Evolutionary conservation across 1,139 yeast species (phyloP).

Genomic region (Wickerhamomyces sp.): DNA sequence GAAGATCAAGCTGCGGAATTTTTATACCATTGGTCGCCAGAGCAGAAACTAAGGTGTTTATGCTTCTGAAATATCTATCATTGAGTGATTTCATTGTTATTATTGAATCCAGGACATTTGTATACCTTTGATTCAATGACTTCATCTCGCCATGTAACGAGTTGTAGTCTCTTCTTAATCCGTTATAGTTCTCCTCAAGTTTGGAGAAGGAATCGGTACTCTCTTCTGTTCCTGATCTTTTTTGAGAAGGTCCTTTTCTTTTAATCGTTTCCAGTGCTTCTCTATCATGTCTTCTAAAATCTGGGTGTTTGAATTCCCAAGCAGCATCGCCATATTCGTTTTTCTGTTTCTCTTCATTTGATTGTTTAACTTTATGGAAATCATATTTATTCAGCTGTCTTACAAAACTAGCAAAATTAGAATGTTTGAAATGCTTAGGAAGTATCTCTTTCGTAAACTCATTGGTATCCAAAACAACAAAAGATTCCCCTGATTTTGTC

Average conservation of each 20-base stretch:
- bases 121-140: conserved; percentile 51
- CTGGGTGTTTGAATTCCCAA: conserved; percentile 95
- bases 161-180: conserved; percentile 39
- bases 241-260: conserved; percentile 69
- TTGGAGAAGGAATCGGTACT: conserved; percentile 24
- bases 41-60: conserved; percentile 44
- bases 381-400: conserved; percentile 94
- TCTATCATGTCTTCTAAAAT: conserved; percentile 67
- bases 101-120: conserved; percentile 58
- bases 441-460: conserved; percentile 82
- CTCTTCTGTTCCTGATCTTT: conserved; percentile 29
- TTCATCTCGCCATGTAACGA: conserved; percentile 40
- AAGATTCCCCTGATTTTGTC: conserved; percentile 79
- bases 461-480: conserved; percentile 84
- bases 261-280: conserved; percentile 74
- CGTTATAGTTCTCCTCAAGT: conserved; percentile 42
- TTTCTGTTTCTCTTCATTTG: conserved; percentile 44
- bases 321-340: conserved; percentile 72
- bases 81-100: conserved; percentile 51
- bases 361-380: conserved; percentile 76
- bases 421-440: conserved; percentile 90
- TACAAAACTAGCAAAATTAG: conserved; percentile 91
- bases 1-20: conserved; percentile 59
- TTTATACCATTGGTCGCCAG: conserved; percentile 58
- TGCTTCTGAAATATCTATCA: conserved; percentile 51